A percentile compares a stretch with the other conserved stretches of the same genome.
phyloP scores from a whole-genome alignment of 495 filamentous ascomycete species.

The Penicillium coprophilum region DNA sequence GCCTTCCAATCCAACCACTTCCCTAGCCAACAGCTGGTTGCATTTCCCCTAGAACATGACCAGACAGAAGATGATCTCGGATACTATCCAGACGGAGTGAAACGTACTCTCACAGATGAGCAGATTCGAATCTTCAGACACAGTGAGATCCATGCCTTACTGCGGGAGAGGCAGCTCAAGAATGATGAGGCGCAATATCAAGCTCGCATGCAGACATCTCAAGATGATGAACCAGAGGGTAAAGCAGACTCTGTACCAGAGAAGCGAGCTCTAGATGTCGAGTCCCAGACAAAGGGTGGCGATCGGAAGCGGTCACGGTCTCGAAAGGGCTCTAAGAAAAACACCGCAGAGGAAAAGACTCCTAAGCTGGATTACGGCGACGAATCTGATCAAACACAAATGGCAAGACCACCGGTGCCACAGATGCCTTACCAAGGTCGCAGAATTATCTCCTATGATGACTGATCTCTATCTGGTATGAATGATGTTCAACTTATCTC shows the following conservation, averaged over 20 bases:
- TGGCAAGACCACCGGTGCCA: background rate
- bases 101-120: constrained; percentile 88
- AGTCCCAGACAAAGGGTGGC: background rate
- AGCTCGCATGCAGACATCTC: constrained; percentile 14
- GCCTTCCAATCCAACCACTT: constrained; percentile 69
- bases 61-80: constrained; percentile 72
- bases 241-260: constrained; percentile 6
- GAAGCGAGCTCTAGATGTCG: background rate
- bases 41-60: constrained; percentile 23
- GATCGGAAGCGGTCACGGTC: background rate
- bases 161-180: constrained; percentile 51
- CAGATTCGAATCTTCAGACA: constrained; percentile 89
- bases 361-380: constrained; percentile 23
- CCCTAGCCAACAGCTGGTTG: constrained; percentile 31
- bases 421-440: constrained; percentile 21
- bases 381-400: background rate
- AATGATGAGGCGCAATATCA: constrained; percentile 36
- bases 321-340: background rate
- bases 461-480: constrained; percentile 23
- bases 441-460: constrained; percentile 43
- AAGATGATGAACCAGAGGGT: constrained; percentile 14
- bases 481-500: background rate
- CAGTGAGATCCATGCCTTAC: constrained; percentile 76
- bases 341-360: background rate
- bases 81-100: constrained; percentile 85